Conservation (phyloP, 768 basidiomycete genomes). For the Mycena polygramma region DNA sequence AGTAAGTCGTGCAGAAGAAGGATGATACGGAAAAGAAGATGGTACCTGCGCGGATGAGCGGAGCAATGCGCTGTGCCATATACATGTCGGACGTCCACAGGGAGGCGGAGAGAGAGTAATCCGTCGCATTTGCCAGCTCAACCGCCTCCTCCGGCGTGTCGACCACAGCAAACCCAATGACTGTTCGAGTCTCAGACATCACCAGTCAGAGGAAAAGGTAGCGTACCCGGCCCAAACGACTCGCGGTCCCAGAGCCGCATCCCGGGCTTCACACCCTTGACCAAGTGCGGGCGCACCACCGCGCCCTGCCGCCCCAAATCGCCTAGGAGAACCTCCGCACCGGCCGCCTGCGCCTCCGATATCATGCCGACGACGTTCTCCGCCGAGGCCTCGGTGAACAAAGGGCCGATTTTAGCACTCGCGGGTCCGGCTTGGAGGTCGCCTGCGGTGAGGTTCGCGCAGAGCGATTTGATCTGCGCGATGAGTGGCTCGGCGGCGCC, state of each 20-base stretch:
- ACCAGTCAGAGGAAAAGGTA: background rate
- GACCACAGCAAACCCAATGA: constrained; percentile 58
- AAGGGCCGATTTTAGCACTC: constrained; percentile 48
- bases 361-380: constrained; percentile 59
- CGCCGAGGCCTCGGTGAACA: constrained; percentile 62
- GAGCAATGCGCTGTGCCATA: constrained; percentile 59
- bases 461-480: constrained; percentile 48
- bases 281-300: constrained; percentile 66
- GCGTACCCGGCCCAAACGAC: constrained; percentile 70
- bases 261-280: constrained; percentile 61
- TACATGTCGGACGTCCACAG: constrained; percentile 66
- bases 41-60: constrained; percentile 61
- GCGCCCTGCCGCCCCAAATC: constrained; percentile 55
- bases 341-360: constrained; percentile 56
- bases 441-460: constrained; percentile 54
- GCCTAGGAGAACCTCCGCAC: constrained; percentile 62
- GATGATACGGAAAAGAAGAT: background rate
- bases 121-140: constrained; percentile 65
- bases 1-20: background rate
- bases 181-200: constrained; percentile 39
- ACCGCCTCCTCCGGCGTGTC: constrained; percentile 68
- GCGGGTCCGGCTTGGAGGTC: constrained; percentile 40
- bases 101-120: constrained; percentile 64
- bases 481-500: constrained; percentile 53
- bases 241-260: constrained; percentile 70